These are phyloP conservation scores for Earliella scabrosa DNA, from an alignment of 1,284 basidiomycete species.

Conservation along the genomic window DNA sequence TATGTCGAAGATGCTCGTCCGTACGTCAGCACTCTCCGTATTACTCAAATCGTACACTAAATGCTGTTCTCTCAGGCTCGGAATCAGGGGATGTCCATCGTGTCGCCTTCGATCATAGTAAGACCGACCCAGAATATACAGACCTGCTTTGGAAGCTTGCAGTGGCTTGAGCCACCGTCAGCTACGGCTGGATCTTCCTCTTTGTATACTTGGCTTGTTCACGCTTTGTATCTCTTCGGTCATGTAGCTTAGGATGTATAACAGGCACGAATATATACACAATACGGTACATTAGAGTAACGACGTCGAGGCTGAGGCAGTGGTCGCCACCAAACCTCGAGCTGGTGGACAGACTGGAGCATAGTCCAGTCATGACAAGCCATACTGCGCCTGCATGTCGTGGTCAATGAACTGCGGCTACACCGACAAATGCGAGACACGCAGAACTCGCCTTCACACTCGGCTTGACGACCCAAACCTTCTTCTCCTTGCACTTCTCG, in stretches of 20 bases:
- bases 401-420: background rate
- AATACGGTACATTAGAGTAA: constrained; percentile 16
- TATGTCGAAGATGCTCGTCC: constrained; percentile 64
- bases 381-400: constrained; percentile 14
- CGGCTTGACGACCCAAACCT: constrained; percentile 69
- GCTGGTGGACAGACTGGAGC: background rate
- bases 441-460: constrained; percentile 36
- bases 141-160: constrained; percentile 62
- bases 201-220: too few species aligned
- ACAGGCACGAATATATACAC: constrained; percentile 12
- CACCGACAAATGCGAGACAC: background rate
- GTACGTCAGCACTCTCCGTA: constrained; percentile 45
- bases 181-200: too few species aligned
- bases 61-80: constrained; percentile 44
- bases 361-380: constrained; percentile 4
- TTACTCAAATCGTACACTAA: background rate
- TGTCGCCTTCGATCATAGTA: constrained; percentile 36
- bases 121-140: constrained; percentile 37
- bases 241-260: background rate
- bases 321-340: background rate
- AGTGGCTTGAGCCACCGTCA: background rate
- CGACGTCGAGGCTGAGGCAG: background rate
- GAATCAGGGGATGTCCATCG: constrained; percentile 66
- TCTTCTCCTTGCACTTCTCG: constrained; percentile 72
- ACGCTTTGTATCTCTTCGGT: background rate